Evolutionary conservation across 75 land plant genomes (phyloP).

Genomic region (Pseudotsuga menziesii): DNA sequence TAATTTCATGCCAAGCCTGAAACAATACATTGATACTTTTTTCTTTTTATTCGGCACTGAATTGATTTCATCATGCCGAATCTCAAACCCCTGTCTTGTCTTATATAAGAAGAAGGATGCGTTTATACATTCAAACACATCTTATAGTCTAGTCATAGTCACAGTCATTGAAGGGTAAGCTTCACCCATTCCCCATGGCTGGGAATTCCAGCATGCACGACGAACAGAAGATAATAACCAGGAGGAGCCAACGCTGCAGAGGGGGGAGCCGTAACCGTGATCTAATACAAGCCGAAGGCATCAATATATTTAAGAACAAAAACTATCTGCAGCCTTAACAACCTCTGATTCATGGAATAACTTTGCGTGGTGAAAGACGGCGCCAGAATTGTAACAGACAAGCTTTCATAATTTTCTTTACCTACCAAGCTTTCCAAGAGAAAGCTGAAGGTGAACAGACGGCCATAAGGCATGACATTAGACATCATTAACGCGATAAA

Average conservation of each 20-base stretch:
- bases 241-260: constrained; percentile 38
- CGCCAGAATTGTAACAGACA: constrained; percentile 32
- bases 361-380: constrained; percentile 53
- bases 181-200: constrained; percentile 48
- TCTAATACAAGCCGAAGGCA: neutral
- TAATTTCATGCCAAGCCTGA: no score
- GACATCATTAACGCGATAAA: neutral
- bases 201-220: constrained; percentile 52
- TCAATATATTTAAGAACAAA: neutral
- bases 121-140: no score
- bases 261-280: no score
- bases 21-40: no score
- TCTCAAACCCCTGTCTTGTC: no score
- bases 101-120: no score
- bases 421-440: neutral
- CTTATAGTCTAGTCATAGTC: no score
- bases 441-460: constrained; percentile 12
- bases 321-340: constrained; percentile 23
- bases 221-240: constrained; percentile 64
- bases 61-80: no score
- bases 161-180: neutral
- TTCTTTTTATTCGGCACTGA: no score
- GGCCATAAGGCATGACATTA: constrained; percentile 10
- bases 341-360: constrained; percentile 52
- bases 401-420: constrained; percentile 9